Evolutionary conservation across 257 asterid genomes (phyloP).

Genomic region (Plantago ovata): DNA sequence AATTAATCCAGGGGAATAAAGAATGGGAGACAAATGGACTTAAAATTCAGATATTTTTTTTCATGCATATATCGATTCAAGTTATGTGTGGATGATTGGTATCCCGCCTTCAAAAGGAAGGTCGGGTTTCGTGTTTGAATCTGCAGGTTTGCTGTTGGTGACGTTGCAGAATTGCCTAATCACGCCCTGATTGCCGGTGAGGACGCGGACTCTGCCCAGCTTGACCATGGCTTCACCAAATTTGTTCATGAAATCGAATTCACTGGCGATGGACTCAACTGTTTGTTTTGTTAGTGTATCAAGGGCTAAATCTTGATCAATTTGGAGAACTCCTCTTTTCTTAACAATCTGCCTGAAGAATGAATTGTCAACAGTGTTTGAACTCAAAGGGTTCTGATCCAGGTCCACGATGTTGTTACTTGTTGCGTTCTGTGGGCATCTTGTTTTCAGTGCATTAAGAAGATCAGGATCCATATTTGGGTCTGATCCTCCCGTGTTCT

Average conservation of each 20-base stretch:
- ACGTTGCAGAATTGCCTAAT: slow-evolving; percentile 36
- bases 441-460: slow-evolving; percentile 13
- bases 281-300: slow-evolving; percentile 31
- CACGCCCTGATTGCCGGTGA: slow-evolving; percentile 41
- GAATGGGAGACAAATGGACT: too few species aligned
- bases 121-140: too few species aligned
- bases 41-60: too few species aligned
- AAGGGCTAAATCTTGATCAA: slow-evolving; percentile 56
- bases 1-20: too few species aligned
- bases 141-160: slow-evolving; percentile 3
- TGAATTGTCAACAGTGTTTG: slow-evolving; percentile 41
- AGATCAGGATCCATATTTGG: slow-evolving; percentile 41
- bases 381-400: slow-evolving; percentile 41
- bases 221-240: slow-evolving; percentile 59
- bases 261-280: slow-evolving; percentile 31
- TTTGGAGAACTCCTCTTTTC: slow-evolving; percentile 45
- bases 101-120: too few species aligned
- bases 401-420: slow-evolving; percentile 33
- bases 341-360: slow-evolving; percentile 35
- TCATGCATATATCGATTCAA: too few species aligned
- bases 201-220: slow-evolving; percentile 45
- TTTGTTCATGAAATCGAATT: slow-evolving; percentile 23
- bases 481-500: slow-evolving; percentile 34
- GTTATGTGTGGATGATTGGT: too few species aligned
- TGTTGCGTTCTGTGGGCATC: slow-evolving; percentile 36